Evolutionary conservation across 2,329 filamentous ascomycete genomes (phyloP).

Genomic region (Aspergillus sp.): DNA sequence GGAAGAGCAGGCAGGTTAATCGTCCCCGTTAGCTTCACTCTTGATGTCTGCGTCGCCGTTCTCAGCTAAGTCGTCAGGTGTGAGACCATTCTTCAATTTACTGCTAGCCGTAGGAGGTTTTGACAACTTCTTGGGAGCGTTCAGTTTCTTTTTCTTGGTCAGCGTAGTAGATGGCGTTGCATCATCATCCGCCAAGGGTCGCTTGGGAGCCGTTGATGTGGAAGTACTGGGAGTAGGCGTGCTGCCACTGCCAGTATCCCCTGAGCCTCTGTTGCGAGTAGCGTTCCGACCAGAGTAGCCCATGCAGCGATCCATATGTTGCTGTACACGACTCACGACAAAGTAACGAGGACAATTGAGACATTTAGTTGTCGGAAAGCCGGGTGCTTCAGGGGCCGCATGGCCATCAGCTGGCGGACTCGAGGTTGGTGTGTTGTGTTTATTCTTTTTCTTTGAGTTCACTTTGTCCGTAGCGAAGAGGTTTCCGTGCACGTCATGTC

Average conservation of each 20-base stretch:
- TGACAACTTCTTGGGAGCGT: constrained; percentile 30
- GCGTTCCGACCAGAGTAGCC: constrained; percentile 50
- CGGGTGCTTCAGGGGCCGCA: constrained; percentile 21
- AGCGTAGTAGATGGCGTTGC: constrained; percentile 35
- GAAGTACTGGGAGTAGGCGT: constrained; percentile 12
- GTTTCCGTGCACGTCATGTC: constrained; percentile 57
- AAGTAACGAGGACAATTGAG: constrained; percentile 56
- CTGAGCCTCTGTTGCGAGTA: constrained; percentile 38
- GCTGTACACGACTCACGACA: constrained; percentile 54
- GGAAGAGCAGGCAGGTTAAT: constrained; percentile 1
- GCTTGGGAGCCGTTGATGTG: constrained; percentile 29
- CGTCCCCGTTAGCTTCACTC: constrained; percentile 28
- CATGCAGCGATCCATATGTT: constrained; percentile 56
- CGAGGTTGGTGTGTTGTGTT: constrained; percentile 26
- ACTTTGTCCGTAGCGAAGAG: constrained; percentile 35
- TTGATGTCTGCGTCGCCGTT: constrained; percentile 28
- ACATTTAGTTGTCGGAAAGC: constrained; percentile 44
- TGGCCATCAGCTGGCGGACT: constrained; percentile 30
- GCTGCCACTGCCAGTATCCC: constrained; percentile 36
- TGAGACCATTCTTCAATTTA: constrained; percentile 38
- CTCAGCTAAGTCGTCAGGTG: constrained; percentile 25
- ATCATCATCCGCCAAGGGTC: constrained; percentile 35
- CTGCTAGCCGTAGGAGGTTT: constrained; percentile 31
- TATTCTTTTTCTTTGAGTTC: constrained; percentile 43
- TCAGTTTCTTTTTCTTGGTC: constrained; percentile 46